Conservation (phyloP, 2,329 filamentous ascomycete genomes). For the Coniochaeta prunicola region DNA sequence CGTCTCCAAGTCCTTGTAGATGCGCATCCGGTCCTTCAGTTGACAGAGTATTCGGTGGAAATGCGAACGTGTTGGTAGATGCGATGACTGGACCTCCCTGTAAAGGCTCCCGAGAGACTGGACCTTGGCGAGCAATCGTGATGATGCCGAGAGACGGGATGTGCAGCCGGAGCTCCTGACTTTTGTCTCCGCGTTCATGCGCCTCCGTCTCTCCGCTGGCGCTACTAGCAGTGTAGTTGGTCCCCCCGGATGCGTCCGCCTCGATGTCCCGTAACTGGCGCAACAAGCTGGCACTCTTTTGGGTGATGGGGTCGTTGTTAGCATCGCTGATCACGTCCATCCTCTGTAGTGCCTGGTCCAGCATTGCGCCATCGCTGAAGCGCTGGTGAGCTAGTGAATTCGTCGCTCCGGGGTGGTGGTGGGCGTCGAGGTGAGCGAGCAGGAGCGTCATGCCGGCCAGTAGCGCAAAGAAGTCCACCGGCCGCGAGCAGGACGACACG, state of each 20-base stretch:
- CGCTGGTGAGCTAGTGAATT: constrained; percentile 29
- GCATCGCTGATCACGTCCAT: constrained; percentile 21
- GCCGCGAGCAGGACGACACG: constrained; percentile 19
- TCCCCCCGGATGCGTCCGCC: constrained; percentile 11
- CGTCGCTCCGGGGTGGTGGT: constrained; percentile 10
- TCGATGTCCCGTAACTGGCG: constrained; percentile 21
- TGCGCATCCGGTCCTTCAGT: too few species aligned
- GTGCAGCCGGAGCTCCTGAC: constrained; percentile 1
- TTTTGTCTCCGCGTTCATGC: background rate
- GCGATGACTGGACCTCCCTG: background rate
- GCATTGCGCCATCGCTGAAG: constrained; percentile 26
- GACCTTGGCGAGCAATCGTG: constrained; percentile 7
- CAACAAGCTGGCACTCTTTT: constrained; percentile 20
- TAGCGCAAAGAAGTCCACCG: constrained; percentile 28
- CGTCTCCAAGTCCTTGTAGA: background rate
- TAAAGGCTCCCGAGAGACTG: background rate
- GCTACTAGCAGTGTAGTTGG: background rate
- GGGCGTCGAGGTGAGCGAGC: constrained; percentile 25
- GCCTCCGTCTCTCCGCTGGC: background rate
- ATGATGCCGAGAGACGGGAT: constrained; percentile 15
- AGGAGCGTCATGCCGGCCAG: constrained; percentile 27
- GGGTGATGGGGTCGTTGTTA: constrained; percentile 20
- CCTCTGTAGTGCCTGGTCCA: constrained; percentile 25
- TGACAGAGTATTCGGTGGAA: background rate
- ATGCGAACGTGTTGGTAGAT: background rate